Evolutionary conservation across 177 flowering plant species (phyloP).

Genomic region (Tripterygium wilfordii): DNA sequence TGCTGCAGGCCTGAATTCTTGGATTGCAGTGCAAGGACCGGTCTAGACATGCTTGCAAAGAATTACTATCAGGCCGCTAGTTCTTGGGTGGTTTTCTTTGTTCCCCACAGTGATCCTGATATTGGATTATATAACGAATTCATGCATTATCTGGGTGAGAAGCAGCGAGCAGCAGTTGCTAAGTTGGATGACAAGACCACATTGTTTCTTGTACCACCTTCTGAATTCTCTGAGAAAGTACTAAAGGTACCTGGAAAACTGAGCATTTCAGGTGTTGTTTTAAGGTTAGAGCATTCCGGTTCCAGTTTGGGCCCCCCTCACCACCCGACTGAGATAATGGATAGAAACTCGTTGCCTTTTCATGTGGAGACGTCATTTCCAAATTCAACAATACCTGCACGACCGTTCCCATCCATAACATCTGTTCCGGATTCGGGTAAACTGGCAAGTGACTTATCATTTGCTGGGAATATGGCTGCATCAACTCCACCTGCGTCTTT

Average conservation of each 20-base stretch:
- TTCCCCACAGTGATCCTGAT: constrained; percentile 77
- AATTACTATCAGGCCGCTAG: constrained; percentile 80
- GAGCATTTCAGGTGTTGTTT: constrained; percentile 88
- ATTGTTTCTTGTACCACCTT: constrained; percentile 93
- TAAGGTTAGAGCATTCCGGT: constrained; percentile 57
- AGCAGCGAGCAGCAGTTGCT: constrained; percentile 91
- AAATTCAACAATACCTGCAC: constrained; percentile 32
- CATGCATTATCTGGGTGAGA: constrained; percentile 82
- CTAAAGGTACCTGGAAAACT: constrained; percentile 90
- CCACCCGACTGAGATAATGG: constrained; percentile 35
- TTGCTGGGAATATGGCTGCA: constrained; percentile 19
- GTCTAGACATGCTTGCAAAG: constrained; percentile 91
- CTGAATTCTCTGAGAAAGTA: constrained; percentile 86
- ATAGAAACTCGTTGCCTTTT: constrained; percentile 27
- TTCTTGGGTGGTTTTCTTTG: constrained; percentile 90
- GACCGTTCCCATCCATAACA: constrained; percentile 22
- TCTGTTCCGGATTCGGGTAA: constrained; percentile 24
- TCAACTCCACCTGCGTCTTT: constrained; percentile 22
- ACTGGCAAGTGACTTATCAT: constrained; percentile 23
- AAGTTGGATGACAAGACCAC: constrained; percentile 83
- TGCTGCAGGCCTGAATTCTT: constrained; percentile 78
- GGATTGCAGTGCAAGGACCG: constrained; percentile 93
- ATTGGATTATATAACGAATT: constrained; percentile 83
- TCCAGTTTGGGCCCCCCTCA: constrained; percentile 38
- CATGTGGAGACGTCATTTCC: constrained; percentile 29